These are phyloP conservation scores for Nakazawaea anatomiae DNA, from an alignment of 805 yeast genomes.

Conservation along the genomic window DNA sequence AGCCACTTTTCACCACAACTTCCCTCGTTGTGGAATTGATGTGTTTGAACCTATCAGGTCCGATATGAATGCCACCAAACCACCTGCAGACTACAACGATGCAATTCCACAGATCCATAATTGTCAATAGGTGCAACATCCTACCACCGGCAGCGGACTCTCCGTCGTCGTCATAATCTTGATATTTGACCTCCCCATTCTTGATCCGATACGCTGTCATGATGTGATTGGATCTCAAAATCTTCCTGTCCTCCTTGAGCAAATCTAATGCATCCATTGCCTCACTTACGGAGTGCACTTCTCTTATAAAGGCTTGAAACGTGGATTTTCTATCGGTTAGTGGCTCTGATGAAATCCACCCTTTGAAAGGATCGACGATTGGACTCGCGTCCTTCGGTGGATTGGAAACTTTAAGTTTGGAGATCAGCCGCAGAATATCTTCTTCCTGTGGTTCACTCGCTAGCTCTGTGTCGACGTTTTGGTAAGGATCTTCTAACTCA, in stretches of 20 bases:
- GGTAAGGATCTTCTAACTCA: constrained; percentile 17
- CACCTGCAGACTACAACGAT: constrained; percentile 85
- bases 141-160: constrained; percentile 95
- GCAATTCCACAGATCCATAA: constrained; percentile 77
- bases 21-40: constrained; percentile 86
- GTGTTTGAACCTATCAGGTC: constrained; percentile 92
- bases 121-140: constrained; percentile 66
- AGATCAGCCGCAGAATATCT: background rate
- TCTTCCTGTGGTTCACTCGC: too few relatives aligned
- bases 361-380: constrained; percentile 43
- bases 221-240: constrained; percentile 66
- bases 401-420: background rate
- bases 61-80: constrained; percentile 89
- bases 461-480: too few relatives aligned
- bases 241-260: constrained; percentile 58
- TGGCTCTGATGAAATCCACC: constrained; percentile 77
- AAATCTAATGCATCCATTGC: constrained; percentile 47
- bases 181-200: constrained; percentile 43
- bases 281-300: constrained; percentile 60
- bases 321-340: constrained; percentile 80
- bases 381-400: constrained; percentile 1
- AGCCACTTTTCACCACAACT: constrained; percentile 64
- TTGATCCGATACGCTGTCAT: constrained; percentile 85
- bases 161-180: constrained; percentile 96
- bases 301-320: constrained; percentile 70